Percentiles rank a stretch among this genome's conserved stretches.
Evolutionary conservation across 768 basidiomycete genomes (phyloP).

Genomic region (Chiua virens): DNA sequence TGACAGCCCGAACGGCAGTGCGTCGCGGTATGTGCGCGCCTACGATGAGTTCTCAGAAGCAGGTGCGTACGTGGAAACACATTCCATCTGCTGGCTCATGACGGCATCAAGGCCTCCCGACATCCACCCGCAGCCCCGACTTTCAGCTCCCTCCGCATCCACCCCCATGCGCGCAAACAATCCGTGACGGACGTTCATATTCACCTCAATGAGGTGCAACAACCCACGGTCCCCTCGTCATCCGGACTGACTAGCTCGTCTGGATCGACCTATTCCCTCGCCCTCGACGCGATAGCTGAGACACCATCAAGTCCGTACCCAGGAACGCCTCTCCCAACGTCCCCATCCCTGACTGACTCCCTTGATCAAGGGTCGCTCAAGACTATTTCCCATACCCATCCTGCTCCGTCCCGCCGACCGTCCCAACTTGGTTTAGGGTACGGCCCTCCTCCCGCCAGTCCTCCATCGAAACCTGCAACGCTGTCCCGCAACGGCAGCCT

Average conservation of each 20-base stretch:
- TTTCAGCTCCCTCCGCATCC: constrained; percentile 56
- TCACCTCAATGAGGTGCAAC: constrained; percentile 33
- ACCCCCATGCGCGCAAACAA: constrained; percentile 77
- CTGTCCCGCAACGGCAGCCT: constrained; percentile 44
- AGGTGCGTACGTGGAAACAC: constrained; percentile 10
- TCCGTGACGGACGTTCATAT: constrained; percentile 59
- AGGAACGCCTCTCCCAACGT: constrained; percentile 34
- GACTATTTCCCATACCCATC: constrained; percentile 32
- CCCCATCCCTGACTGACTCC: constrained; percentile 30
- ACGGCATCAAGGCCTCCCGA: not conserved
- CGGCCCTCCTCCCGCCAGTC: constrained; percentile 30
- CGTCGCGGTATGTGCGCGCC: constrained; percentile 30
- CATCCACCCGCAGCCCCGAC: constrained; percentile 42
- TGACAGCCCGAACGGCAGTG: constrained; percentile 2
- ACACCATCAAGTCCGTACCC: constrained; percentile 38
- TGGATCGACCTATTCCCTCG: constrained; percentile 46
- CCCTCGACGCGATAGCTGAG: constrained; percentile 50
- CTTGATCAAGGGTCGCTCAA: constrained; percentile 21
- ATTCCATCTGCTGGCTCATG: constrained; percentile 5
- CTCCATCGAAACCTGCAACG: constrained; percentile 11
- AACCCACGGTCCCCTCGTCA: constrained; percentile 10
- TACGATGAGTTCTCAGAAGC: constrained; percentile 29
- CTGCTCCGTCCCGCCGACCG: constrained; percentile 31
- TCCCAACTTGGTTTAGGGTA: constrained; percentile 50
- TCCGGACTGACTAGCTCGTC: constrained; percentile 38